Evolutionary conservation across 2,329 filamentous ascomycete species (phyloP), one percentile per base, ranked within the genome.

Genomic region (Sporothrix humicola): DNA sequence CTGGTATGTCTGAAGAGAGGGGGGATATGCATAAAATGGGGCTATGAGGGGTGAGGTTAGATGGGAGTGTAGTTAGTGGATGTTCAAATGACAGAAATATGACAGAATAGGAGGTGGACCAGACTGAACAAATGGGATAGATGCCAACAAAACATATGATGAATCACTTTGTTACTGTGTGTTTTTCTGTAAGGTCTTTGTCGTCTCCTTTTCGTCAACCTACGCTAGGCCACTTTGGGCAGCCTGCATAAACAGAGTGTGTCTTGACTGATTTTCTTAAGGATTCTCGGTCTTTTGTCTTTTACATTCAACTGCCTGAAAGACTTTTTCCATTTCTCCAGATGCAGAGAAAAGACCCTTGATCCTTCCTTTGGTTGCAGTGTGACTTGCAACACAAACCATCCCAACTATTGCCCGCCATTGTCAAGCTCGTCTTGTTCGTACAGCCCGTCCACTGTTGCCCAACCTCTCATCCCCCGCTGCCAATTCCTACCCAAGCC

Each of bases 1-100:
- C 61, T 66, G n/a, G 8, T 37, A 66, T 37, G 31, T 66, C 61
- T 66, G 42, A 66, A 66, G 44, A 68, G 15, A 46, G 13, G 10
- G n/a, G 42, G 17, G 13, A 66, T 2, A 17, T 31, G 23, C 9
- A 6, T 9, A 7, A 20, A 10, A 37, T 12, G n/a, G 44, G 4
- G 6, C 9, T 37, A 37, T 37, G 31, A 7, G 31, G 31, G 4
- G 31, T 37, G 31, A 37, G 31, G 31, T 7, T 37, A 37, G 4
- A 37, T 26, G 23, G 23, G 31, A 37, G 31, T 37, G 31, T 37
- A 37, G 31, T 37, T 37, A 23, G 4, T n/a, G 2, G 20, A 66
- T 20, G 12, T 4, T 37, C 23, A 44, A n/a, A 46, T 10, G 9
- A 13, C 3, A 9, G 37, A 44, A 63, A 63, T 46, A 63, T 46